phyloP scores from a whole-genome alignment of 1,284 basidiomycete genomes.

The Macrocystidia cucumis region DNA sequence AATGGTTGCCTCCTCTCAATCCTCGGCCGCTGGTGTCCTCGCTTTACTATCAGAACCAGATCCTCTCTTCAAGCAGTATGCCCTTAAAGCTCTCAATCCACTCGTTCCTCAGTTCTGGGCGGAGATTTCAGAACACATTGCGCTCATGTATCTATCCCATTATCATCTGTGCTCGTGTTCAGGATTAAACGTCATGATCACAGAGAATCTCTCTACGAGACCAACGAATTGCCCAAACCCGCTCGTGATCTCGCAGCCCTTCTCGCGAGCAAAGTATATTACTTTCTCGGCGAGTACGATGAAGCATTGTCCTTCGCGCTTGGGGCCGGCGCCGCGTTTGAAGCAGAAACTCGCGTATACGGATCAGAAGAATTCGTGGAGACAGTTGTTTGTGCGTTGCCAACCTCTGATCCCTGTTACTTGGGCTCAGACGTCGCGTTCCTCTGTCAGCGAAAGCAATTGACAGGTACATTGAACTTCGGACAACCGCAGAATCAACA shows the following conservation, averaged over 20 bases:
- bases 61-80: slow-evolving; percentile 81
- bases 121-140: slow-evolving; percentile 92
- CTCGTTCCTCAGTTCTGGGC: slow-evolving; percentile 95
- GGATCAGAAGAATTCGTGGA: slow-evolving; percentile 85
- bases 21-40: slow-evolving; percentile 84
- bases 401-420: slow-evolving; percentile 1
- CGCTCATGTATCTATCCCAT: slow-evolving; percentile 64
- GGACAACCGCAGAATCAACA: slow-evolving; percentile 43
- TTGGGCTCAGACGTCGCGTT: slow-evolving; percentile 8
- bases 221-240: slow-evolving; percentile 61
- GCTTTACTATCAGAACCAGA: slow-evolving; percentile 87
- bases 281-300: slow-evolving; percentile 89
- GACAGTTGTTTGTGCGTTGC: slow-evolving; percentile 80
- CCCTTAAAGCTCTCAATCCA: slow-evolving; percentile 73
- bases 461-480: slow-evolving; percentile 76
- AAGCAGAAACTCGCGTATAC: slow-evolving; percentile 55
- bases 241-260: slow-evolving; percentile 80
- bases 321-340: slow-evolving; percentile 82
- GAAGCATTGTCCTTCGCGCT: slow-evolving; percentile 92
- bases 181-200: slow-evolving; percentile 4
- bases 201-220: slow-evolving; percentile 89
- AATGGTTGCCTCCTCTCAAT: slow-evolving; percentile 64
- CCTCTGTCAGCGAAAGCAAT: slow-evolving; percentile 76
- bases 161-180: slow-evolving; percentile 8
- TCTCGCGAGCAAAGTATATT: slow-evolving; percentile 93